phyloP scores from a whole-genome alignment of 2,329 filamentous ascomycete genomes.

The Neurospora sp. region DNA sequence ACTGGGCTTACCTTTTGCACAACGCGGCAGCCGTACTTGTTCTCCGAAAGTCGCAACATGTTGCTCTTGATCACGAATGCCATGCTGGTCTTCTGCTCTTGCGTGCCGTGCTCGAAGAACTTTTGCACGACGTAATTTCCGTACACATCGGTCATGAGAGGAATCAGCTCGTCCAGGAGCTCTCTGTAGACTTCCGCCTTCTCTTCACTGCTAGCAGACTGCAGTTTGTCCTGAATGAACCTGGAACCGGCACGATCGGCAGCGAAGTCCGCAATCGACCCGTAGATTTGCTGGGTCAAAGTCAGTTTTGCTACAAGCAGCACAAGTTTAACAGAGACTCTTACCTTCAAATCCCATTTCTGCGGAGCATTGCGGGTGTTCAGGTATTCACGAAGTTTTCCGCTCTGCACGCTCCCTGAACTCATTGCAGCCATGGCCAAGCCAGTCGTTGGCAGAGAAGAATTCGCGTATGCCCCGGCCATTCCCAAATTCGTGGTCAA shows the following conservation, averaged over 20 bases:
- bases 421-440: neutral
- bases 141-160: slow-evolving; percentile 92
- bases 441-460: neutral
- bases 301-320: slow-evolving; percentile 8
- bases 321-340: neutral
- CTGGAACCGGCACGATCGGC: slow-evolving; percentile 93
- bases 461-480: neutral
- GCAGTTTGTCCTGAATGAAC: slow-evolving; percentile 89
- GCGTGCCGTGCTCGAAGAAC: slow-evolving; percentile 91
- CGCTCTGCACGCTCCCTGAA: slow-evolving; percentile 71
- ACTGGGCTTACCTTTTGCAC: slow-evolving; percentile 67
- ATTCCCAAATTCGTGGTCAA: neutral
- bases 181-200: slow-evolving; percentile 86
- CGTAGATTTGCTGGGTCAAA: slow-evolving; percentile 59
- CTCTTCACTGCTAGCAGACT: slow-evolving; percentile 88
- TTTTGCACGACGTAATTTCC: slow-evolving; percentile 99
- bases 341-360: slow-evolving; percentile 45
- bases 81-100: slow-evolving; percentile 80
- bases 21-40: slow-evolving; percentile 91
- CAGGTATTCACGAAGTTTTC: slow-evolving; percentile 48
- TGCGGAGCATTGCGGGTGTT: slow-evolving; percentile 58
- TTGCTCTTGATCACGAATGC: slow-evolving; percentile 82
- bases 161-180: slow-evolving; percentile 72
- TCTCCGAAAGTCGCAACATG: slow-evolving; percentile 66
- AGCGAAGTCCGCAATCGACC: slow-evolving; percentile 84